A percentile compares a stretch with the other conserved stretches of the same genome.
Evolutionary conservation across 148 eudicot genomes (phyloP).

Genomic region (Silene latifolia): DNA sequence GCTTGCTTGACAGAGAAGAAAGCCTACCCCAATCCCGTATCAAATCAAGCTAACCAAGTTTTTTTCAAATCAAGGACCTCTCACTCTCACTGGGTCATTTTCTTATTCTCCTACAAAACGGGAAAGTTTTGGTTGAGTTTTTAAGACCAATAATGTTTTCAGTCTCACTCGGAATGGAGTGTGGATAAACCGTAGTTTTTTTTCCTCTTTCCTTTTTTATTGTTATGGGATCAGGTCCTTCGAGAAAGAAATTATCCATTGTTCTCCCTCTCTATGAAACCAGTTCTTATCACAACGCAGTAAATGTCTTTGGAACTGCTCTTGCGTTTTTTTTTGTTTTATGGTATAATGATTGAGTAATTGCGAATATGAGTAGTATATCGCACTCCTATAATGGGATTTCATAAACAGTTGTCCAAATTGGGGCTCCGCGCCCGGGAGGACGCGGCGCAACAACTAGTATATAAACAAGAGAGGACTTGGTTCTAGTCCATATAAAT

Average conservation of each 20-base stretch:
- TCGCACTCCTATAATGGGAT: too few species aligned
- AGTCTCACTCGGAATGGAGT: neutral
- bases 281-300: neutral
- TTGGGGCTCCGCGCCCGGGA: too few species aligned
- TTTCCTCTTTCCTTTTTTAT: neutral
- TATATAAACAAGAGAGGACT: too few species aligned
- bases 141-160: slow-evolving; percentile 16
- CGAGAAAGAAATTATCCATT: slow-evolving; percentile 1
- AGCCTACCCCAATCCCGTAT: slow-evolving; percentile 40
- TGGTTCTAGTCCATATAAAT: too few species aligned
- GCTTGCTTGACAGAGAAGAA: slow-evolving; percentile 49
- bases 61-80: neutral
- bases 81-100: neutral
- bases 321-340: neutral
- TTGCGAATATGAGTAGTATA: neutral
- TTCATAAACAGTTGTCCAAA: too few species aligned
- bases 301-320: neutral
- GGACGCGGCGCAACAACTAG: too few species aligned
- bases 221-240: too few species aligned
- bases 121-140: slow-evolving; percentile 19
- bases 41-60: slow-evolving; percentile 32
- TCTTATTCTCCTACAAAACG: neutral
- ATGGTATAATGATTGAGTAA: neutral
- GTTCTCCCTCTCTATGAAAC: neutral
- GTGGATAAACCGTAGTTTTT: slow-evolving; percentile 1